Evolutionary conservation across 169 alveolate species (phyloP), one percentile per base, ranked within the genome.

Genomic region (Hepatocystis sp.): DNA sequence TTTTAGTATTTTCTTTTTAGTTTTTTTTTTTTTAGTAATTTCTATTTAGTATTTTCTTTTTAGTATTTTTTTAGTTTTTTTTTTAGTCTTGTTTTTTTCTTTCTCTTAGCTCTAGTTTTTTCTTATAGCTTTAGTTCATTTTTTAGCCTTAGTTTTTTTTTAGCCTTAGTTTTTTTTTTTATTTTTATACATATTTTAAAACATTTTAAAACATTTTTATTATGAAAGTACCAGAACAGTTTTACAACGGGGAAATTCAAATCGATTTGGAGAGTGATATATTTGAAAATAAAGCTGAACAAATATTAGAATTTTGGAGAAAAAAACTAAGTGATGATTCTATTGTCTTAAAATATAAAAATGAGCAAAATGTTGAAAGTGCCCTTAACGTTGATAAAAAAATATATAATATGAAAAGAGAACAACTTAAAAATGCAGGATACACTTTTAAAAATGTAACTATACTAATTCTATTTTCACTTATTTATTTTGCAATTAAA

Each of bases 301-400:
- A 32, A 2, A 21, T 17, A 19, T 28, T 67, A 1, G 40, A 28
- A 0, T 13, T 67, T 11, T 52, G 53, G 7, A 34, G 25, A 34
- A 21, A 52, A n/a, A 23, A 27, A n/a, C 17, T 67, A 25, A 39
- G 53, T 67, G 36, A 25, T 0, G 36, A 32, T 21, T 28, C 13
- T 0, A n/a, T n/a, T n/a, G n/a, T n/a, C n/a, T n/a, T n/a, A n/a
- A 11, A 42, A 19, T 19, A 39, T 27, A 15, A 30, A 2, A 17
- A 67, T 0, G 39, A 67, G 7, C 39, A 19, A 0, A 40, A 23
- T 13, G 2, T 67, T 13, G 13, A n/a, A 28, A 36, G 21, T 51
- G 85, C 67, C 10, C 8, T 49, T 32, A 67, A 55, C 27, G 15
- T 67, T n/a, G 85, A 67, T 39, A 52, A 42, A 4, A 53, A 42